These are phyloP conservation scores for Trichoderma harzianum DNA, from an alignment of 2,329 filamentous ascomycete genomes.

Conservation along the genomic window DNA sequence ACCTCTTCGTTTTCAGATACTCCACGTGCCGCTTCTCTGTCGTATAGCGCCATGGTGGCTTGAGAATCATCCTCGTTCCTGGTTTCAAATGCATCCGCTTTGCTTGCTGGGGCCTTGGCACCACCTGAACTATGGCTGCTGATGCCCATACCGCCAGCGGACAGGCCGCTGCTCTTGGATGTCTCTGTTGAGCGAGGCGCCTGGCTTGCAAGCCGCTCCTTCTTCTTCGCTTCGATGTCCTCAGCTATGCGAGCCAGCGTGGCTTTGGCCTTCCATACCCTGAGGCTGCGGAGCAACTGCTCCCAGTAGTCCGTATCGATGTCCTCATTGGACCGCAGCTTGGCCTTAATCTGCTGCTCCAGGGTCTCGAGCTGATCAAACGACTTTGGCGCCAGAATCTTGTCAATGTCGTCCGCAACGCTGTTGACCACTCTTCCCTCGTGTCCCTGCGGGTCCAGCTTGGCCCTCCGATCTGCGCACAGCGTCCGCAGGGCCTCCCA, in stretches of 20 bases:
- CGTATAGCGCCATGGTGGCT: conserved; percentile 83
- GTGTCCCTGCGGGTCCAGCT: conserved; percentile 55
- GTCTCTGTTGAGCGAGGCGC: conserved; percentile 63
- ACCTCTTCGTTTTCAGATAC: conserved; percentile 94
- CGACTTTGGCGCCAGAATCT: conserved; percentile 78
- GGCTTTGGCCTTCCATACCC: conserved; percentile 89
- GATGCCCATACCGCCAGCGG: background rate
- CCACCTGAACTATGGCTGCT: conserved; percentile 2
- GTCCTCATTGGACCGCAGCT: conserved; percentile 82
- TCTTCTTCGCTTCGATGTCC: conserved; percentile 66
- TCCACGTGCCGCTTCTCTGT: conserved; percentile 87
- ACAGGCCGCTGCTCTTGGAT: background rate
- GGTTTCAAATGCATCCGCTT: background rate
- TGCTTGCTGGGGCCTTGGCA: background rate
- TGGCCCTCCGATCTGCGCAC: conserved; percentile 71
- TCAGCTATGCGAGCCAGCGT: conserved; percentile 76
- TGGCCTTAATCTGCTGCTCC: conserved; percentile 81
- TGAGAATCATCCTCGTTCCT: conserved; percentile 76
- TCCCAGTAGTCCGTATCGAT: conserved; percentile 99
- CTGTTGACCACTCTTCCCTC: conserved; percentile 76
- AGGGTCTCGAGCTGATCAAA: conserved; percentile 82
- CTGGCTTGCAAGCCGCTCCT: conserved; percentile 62
- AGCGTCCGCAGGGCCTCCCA: conserved; percentile 90
- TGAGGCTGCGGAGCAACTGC: conserved; percentile 77
- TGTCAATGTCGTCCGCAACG: conserved; percentile 84